These are phyloP conservation scores for Penicillium riverlandense DNA, from an alignment of 495 filamentous ascomycete species.

Conservation along the genomic window DNA sequence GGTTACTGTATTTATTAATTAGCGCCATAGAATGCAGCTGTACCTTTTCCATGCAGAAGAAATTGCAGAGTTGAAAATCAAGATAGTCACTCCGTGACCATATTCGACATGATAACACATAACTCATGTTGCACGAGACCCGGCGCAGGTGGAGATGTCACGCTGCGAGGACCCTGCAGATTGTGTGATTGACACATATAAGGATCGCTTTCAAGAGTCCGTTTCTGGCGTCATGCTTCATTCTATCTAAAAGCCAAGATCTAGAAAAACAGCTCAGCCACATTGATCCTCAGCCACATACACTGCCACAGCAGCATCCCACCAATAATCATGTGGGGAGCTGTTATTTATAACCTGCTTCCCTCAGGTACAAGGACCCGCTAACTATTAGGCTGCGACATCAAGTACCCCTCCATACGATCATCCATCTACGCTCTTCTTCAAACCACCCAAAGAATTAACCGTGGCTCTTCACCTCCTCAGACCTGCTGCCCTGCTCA, in stretches of 20 bases:
- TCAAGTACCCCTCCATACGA: slow-evolving; percentile 17
- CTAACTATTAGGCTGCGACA: slow-evolving; percentile 23
- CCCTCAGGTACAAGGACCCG: slow-evolving; percentile 8
- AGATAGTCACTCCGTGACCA: too few relatives aligned
- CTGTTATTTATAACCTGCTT: slow-evolving; percentile 16
- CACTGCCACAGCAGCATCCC: slow-evolving; percentile 10
- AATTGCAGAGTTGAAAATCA: too few relatives aligned
- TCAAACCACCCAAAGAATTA: background rate
- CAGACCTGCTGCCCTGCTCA: slow-evolving; percentile 8
- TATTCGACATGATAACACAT: slow-evolving; percentile 7
- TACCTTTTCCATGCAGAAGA: too few relatives aligned
- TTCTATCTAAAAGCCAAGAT: background rate
- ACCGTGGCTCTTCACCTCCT: slow-evolving; percentile 12
- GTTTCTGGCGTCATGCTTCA: background rate
- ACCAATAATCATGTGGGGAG: slow-evolving; percentile 8
- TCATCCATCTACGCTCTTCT: background rate
- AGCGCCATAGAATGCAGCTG: too few relatives aligned
- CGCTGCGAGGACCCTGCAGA: slow-evolving; percentile 2
- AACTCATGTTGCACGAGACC: slow-evolving; percentile 9
- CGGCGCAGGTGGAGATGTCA: slow-evolving; percentile 17
- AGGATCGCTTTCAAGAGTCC: background rate
- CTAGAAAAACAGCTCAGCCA: background rate
- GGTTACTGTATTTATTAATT: too few relatives aligned
- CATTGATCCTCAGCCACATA: slow-evolving; percentile 4
- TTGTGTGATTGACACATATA: slow-evolving; percentile 3